Evolutionary conservation across 2,329 filamentous ascomycete genomes (phyloP).

Genomic region (Zymoseptoria crescenta): DNA sequence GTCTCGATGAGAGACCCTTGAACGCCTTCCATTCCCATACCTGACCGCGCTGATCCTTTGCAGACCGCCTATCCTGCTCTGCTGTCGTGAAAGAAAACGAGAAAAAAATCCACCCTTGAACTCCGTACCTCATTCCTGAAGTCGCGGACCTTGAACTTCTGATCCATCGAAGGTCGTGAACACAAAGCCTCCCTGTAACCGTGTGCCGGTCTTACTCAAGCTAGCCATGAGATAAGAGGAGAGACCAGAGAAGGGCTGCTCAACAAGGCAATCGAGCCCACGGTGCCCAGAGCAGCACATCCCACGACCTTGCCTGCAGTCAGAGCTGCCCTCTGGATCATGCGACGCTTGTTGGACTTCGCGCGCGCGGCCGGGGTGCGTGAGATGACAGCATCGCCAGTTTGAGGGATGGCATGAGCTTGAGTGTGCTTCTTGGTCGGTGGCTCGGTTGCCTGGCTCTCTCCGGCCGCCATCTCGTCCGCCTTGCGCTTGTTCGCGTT

Average conservation of each 20-base stretch:
- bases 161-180: background rate
- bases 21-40: background rate
- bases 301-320: constrained; percentile 13
- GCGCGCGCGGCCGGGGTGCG: background rate
- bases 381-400: background rate
- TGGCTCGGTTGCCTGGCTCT: background rate
- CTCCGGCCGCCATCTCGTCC: constrained; percentile 12
- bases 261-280: constrained; percentile 21
- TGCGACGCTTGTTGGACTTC: constrained; percentile 2
- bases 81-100: background rate
- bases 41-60: background rate
- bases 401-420: background rate
- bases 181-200: background rate
- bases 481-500: constrained; percentile 22
- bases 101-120: background rate
- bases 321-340: constrained; percentile 6
- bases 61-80: background rate
- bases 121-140: background rate
- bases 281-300: constrained; percentile 17
- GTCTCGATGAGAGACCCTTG: background rate
- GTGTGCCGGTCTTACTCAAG: constrained; percentile 3
- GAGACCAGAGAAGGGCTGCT: constrained; percentile 19
- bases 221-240: constrained; percentile 18
- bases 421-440: constrained; percentile 10
- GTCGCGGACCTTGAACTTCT: background rate